A percentile compares a stretch with the other conserved stretches of the same genome.
Conservation (phyloP, 2,329 filamentous ascomycete genomes). For the Pestalotiopsis sp. region DNA sequence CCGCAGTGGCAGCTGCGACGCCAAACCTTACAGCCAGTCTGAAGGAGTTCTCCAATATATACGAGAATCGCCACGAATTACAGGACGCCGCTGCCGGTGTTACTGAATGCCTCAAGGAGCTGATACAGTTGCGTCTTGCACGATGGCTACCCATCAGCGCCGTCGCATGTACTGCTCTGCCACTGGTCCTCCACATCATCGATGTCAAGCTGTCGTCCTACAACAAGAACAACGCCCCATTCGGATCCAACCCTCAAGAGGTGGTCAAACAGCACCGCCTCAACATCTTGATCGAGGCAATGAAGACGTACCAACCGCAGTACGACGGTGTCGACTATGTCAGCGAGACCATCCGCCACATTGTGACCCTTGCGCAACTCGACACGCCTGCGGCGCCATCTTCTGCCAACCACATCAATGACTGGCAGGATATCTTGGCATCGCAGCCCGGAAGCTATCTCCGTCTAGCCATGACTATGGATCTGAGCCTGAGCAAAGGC, state of each 20-base stretch:
- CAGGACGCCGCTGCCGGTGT: constrained; percentile 45
- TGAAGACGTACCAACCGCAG: constrained; percentile 46
- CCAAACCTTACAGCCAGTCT: constrained; percentile 31
- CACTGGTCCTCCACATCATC: constrained; percentile 37
- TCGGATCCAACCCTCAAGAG: constrained; percentile 33
- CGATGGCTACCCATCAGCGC: constrained; percentile 50
- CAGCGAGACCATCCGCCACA: constrained; percentile 43
- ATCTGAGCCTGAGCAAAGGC: constrained; percentile 43
- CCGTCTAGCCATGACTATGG: constrained; percentile 44
- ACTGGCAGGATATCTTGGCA: constrained; percentile 45
- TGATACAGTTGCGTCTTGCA: constrained; percentile 45
- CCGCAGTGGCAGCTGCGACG: constrained; percentile 41
- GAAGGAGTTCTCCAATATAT: constrained; percentile 36
- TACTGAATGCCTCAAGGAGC: constrained; percentile 47
- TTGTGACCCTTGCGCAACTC: constrained; percentile 42
- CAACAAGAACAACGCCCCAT: constrained; percentile 19
- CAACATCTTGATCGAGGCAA: constrained; percentile 45
- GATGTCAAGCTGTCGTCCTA: constrained; percentile 37
- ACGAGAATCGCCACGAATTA: constrained; percentile 43
- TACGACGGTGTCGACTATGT: constrained; percentile 49
- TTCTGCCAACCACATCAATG: constrained; percentile 29
- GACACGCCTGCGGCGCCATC: constrained; percentile 25
- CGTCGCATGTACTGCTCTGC: constrained; percentile 39
- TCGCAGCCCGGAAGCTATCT: constrained; percentile 41
- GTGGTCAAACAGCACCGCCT: constrained; percentile 45